phyloP scores from a whole-genome alignment of 164 flowering plant genomes.

The Vitis vinifera region ASM3070453v1 NC_081805.1:10035001-10035500 shows the following conservation, averaged over 20 bases:
- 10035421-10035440: background rate
- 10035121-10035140: slow-evolving; percentile 62
- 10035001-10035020: slow-evolving; percentile 9
- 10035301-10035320: background rate
- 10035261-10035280: background rate
- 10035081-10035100: slow-evolving; percentile 47
- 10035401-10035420: no score
- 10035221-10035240: slow-evolving; percentile 90
- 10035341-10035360: slow-evolving; percentile 91
- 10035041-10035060: slow-evolving; percentile 74
- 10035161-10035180: slow-evolving; percentile 70
- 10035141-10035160: slow-evolving; percentile 47
- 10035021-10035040: slow-evolving; percentile 67
- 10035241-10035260: slow-evolving; percentile 11
- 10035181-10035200: slow-evolving; percentile 68
- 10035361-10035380: slow-evolving; percentile 93
- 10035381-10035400: slow-evolving; percentile 49
- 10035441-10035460: background rate
- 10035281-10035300: background rate
- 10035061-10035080: slow-evolving; percentile 93
- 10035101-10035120: slow-evolving; percentile 47
- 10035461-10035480: background rate
- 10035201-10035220: slow-evolving; percentile 75
- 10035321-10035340: slow-evolving; percentile 82
- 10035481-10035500: slow-evolving; percentile 51